A percentile compares a stretch with the other conserved stretches of the same genome.
Evolutionary conservation across 768 basidiomycete species (phyloP).

Genomic region (Calocybe indica): DNA sequence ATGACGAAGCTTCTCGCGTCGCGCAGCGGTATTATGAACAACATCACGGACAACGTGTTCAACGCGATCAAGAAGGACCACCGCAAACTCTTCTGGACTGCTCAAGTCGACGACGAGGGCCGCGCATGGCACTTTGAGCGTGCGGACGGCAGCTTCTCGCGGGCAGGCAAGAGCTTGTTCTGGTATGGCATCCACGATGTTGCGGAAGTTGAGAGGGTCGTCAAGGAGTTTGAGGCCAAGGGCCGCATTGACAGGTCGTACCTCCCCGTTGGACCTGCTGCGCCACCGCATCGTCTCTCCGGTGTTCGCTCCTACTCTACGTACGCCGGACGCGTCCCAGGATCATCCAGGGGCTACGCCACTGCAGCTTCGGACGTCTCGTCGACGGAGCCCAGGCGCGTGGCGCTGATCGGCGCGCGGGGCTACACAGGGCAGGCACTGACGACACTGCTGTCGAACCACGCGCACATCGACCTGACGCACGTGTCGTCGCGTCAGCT

Average conservation of each 20-base stretch:
- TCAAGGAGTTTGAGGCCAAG: constrained; percentile 69
- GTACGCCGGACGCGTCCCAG: constrained; percentile 41
- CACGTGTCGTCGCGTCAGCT: constrained; percentile 97
- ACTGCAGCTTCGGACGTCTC: constrained; percentile 44
- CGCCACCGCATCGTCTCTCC: constrained; percentile 46
- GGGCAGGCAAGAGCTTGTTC: constrained; percentile 90
- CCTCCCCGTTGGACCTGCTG: constrained; percentile 79
- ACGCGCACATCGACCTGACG: constrained; percentile 85
- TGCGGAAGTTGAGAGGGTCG: constrained; percentile 82
- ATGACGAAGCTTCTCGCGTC: constrained; percentile 91
- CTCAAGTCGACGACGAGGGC: constrained; percentile 93
- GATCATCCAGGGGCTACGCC: constrained; percentile 71
- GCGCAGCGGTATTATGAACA: constrained; percentile 86
- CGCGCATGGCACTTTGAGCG: constrained; percentile 98
- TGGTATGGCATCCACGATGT: constrained; percentile 97
- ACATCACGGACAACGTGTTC: constrained; percentile 96
- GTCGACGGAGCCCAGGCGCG: constrained; percentile 68
- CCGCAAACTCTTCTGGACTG: constrained; percentile 95
- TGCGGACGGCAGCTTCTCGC: constrained; percentile 94
- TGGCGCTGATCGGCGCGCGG: constrained; percentile 94
- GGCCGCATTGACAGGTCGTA: constrained; percentile 84
- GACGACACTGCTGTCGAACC: constrained; percentile 78
- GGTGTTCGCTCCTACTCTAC: constrained; percentile 59
- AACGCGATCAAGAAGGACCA: constrained; percentile 95
- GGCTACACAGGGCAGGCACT: constrained; percentile 95